Base-by-base conservation (phyloP, 83 land plant genomes). In the Diphasiastrum complanatum region DNA sequence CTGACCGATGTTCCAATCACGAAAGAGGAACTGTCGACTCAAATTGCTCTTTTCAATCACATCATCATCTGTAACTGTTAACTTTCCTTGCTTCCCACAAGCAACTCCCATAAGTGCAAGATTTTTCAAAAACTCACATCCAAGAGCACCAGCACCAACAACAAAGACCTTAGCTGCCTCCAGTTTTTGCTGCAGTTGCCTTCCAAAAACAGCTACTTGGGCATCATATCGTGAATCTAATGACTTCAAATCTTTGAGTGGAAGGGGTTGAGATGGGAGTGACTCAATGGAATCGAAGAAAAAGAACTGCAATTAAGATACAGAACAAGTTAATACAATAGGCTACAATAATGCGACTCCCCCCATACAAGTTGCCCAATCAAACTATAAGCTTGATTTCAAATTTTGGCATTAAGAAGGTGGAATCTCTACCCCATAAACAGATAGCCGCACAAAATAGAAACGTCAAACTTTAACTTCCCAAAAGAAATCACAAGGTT, bases 1-100 rank as follows among this genome's bases (percentile, higher is more conserved):
- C 69, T 91, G 90, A 14, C 97, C 95, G 64, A 91, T 91, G 45
- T 91, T 91, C 95, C 97, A 87, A 68, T 91, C 97, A 11, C 97
- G 78, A 66, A 91, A 91, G 25, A 91, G 79, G 37, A 91, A 91
- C 72, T 91, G 97, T 47, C 97, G 66, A 63, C 97, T 87, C 14
- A 91, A 84, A 51, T 90, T 90, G 54, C 97, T 91, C 71, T 91
- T 91, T 64, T 91, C 97, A 63, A 91, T 91, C 2, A 87, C 90
- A 75, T 91, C 97, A 71, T 91, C 95, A 70, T 87, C 97, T 3
- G 97, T 91, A 11, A 87, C 64, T 18, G 81, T 80, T 11, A 87
- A 64, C 64, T 87, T 91, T 29, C 90, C 97, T 24, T 75, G 50
- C 28, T 61, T 48, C 5, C 97, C 79, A 77, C 91, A 87, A 24